Conservation (phyloP, 257 asterid genomes). For the Solanum piurae region DNA sequence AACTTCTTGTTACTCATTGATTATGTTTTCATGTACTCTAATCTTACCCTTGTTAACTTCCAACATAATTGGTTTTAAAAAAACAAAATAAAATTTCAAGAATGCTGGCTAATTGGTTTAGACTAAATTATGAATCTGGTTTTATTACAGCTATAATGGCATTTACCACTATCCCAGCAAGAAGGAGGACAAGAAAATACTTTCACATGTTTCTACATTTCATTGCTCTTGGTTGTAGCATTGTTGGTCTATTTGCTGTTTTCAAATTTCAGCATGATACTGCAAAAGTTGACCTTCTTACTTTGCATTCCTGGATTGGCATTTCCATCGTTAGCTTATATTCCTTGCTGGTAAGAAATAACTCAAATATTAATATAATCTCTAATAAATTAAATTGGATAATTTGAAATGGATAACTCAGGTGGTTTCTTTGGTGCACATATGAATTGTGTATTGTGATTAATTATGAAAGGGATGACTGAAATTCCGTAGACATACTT, state of each 20-base stretch:
- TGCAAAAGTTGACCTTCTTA: background rate
- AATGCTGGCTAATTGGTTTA: background rate
- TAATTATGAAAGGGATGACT: background rate
- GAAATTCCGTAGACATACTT: no score
- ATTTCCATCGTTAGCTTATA: background rate
- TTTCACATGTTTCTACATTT: background rate
- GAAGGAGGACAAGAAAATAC: background rate
- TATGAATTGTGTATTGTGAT: background rate
- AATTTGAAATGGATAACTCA: background rate
- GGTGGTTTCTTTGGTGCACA: background rate
- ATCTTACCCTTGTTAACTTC: background rate
- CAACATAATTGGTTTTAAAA: background rate
- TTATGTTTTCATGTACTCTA: background rate
- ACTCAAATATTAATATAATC: no score
- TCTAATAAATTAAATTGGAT: no score
- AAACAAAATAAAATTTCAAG: background rate
- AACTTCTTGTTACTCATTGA: background rate
- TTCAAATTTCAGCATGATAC: background rate
- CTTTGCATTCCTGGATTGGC: constrained; percentile 3
- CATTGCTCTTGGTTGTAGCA: background rate
- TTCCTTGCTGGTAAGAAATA: background rate
- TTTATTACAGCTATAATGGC: background rate
- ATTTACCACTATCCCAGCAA: background rate
- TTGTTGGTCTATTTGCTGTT: background rate
- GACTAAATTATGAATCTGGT: background rate